Evolutionary conservation across 2,329 filamentous ascomycete genomes (phyloP), one percentile per base, ranked within the genome.

Genomic region (Dactylellina parvicollis): DNA sequence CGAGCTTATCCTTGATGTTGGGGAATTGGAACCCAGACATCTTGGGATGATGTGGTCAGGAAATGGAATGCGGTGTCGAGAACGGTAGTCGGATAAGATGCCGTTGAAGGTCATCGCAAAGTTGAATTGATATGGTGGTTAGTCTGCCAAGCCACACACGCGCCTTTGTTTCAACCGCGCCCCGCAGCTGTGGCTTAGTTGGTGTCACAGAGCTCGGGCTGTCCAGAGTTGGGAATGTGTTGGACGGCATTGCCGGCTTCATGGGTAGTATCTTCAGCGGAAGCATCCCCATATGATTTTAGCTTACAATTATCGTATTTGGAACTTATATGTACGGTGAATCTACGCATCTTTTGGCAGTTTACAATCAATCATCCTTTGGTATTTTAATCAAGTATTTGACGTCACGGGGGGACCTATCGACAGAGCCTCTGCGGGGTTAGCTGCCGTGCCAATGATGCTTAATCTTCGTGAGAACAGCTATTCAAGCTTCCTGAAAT

Each of bases 1-100:
- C 87, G 55, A 95, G 87, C 81, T 96, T 96, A 56, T 88, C 86
- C 65, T 89, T 87, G 70, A 91, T 85, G 78, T 92, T 87, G 12
- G 91, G 89, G 78, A 94, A 93, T 50, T 82, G 81, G 34, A 74
- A 74, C 10, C 50, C 52, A 22, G 67, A 72, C 67, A 72, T 72
- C 12, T 30, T 65, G 54, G 30, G 47, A n/a, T n/a, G 46, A 38
- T 30, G 26, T 50, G 34, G 59, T 36, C 55, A 32, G 59, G 42
- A 50, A 44, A 32, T 20, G 50, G 20, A 22, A 9, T 18, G 32
- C 12, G 30, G 42, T 18, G 36, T 49, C 30, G 40, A 30, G 47
- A 38, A 18, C 50, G 42, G 40, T 9, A 30, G 47, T 24, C 16
- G 16, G 20, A 59, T 49, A 59, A 46, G 34, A 34, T 59, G 34